Evolutionary conservation across 2,329 filamentous ascomycete genomes (phyloP).

Genomic region (Fusarium beomiforme): DNA sequence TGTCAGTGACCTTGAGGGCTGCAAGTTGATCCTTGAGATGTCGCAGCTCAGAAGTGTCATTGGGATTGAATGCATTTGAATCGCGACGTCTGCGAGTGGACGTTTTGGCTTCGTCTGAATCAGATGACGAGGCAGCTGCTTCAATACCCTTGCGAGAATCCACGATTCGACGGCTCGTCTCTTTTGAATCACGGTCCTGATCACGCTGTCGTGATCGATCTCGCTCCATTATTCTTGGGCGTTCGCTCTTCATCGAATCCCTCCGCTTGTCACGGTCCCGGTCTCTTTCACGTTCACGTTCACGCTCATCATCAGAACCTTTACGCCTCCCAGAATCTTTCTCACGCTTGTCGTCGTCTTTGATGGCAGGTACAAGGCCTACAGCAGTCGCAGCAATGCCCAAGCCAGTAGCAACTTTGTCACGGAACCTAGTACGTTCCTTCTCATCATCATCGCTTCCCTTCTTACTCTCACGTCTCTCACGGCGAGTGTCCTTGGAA

Average conservation of each 20-base stretch:
- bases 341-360: constrained; percentile 53
- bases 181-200: constrained; percentile 35
- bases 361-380: constrained; percentile 52
- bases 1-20: constrained; percentile 50
- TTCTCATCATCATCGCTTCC: constrained; percentile 51
- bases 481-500: constrained; percentile 42
- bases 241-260: constrained; percentile 34
- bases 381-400: constrained; percentile 61
- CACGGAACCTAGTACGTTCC: constrained; percentile 56
- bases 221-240: constrained; percentile 20
- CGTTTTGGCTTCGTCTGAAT: constrained; percentile 55
- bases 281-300: constrained; percentile 32
- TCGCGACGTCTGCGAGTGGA: constrained; percentile 51
- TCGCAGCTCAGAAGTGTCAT: constrained; percentile 60
- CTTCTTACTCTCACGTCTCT: constrained; percentile 45
- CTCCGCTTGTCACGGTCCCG: constrained; percentile 34
- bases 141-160: constrained; percentile 53
- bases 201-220: constrained; percentile 36
- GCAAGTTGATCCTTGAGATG: constrained; percentile 62
- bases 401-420: constrained; percentile 60
- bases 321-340: constrained; percentile 44
- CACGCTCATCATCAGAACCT: constrained; percentile 47
- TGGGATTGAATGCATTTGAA: constrained; percentile 61
- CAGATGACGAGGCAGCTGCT: constrained; percentile 47
- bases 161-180: constrained; percentile 51